Base-by-base conservation (phyloP, 1,139 yeast genomes). In the Nakaseomyces kungkrabaensis region DNA sequence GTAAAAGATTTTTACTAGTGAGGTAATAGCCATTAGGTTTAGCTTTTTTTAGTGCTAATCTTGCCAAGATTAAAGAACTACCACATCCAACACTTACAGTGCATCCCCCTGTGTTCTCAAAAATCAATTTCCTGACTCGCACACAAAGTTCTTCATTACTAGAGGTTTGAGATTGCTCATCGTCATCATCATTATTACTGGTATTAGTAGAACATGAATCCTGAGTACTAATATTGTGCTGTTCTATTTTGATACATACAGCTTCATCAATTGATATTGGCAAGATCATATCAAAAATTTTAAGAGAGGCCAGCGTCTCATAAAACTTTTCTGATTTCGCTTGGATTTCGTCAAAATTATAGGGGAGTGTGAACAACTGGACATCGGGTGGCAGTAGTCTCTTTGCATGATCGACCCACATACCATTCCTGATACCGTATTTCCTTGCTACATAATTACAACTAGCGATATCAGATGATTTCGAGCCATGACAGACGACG, bases 201-300 rank as follows among this genome's bases (percentile, higher is more conserved):
- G 13, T 11, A 29, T 10, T 29, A 29, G 10, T 29, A 29, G 10
- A 8, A 29, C 32, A 29, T 9, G 55, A 0, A 6, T 25, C 42
- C 42, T 38, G 42, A 31, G 36, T 33, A 33, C 31, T 25, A 10
- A 29, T 36, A 25, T 38, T 38, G 29, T 5, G 8, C 1, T 9
- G 29, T 27, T 38, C 32, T 76, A 86, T 70, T 1, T 83, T 74
- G 57, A 90, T 96, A 11, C 90, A 67, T 31, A 92, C 68, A 0
- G 88, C 96, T 62, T 92, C 98, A 66, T 92, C 98, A 4, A 92
- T 82, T 58, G 94, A 88, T 0, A 92, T 89, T 0, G 98, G 97
- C 43, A 80, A 74, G 2, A 92, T 75, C 6, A 78, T 68, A 57
- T 83, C 85, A 46, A 62, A 66, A 10, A 52, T 32, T 10, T 47